Evolutionary conservation across 768 basidiomycete species (phyloP), one percentile per base, ranked within the genome.

Genomic region (Polyporus arcularius): DNA sequence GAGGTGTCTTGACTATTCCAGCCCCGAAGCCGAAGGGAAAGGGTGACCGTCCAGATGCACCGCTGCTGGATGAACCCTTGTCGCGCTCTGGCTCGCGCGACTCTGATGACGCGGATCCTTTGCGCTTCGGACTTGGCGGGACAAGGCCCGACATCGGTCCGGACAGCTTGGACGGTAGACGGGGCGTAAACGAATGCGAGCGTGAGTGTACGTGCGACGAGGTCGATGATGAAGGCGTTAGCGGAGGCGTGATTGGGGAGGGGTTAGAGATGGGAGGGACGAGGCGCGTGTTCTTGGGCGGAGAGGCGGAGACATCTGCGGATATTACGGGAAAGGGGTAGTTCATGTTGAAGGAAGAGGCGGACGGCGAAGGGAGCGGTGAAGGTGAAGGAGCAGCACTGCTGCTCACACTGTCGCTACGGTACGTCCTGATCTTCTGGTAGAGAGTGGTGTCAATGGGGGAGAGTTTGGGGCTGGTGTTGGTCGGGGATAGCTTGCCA

Each of bases 121-220:
- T 86, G 45, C 86, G 73, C 64, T 82, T 86, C 4, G 87, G 88
- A 62, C 80, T 84, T 2, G 76, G 73, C 12, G 82, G 81, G 10
- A 74, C 56, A 43, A 79, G 63, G 1, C 71, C 75, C 3, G 82
- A 73, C 52, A 83, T 79, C 30, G 84, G 82, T 16, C 80, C 76
- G 3, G 87, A 80, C 7, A 89, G 76, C 61, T 90, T 90, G 0
- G 89, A 88, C 3, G 89, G 81, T 16, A 89, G 72, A 59, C 87
- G 88, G 0, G 88, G 89, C 0, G 88, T 85, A 64, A 90, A 89
- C 1, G 88, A 82, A 63, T 88, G 86, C 31, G 84, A 87, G 45
- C 88, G 84, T 39, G 81, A 79, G 67, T 85, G 89, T 26, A 83
- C 83, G 58, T 83, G 82, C 42, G 71, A 54, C 9, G 65, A 59